Evolutionary conservation across 1,284 basidiomycete species (phyloP).

Genomic region (Irpex lacteus): DNA sequence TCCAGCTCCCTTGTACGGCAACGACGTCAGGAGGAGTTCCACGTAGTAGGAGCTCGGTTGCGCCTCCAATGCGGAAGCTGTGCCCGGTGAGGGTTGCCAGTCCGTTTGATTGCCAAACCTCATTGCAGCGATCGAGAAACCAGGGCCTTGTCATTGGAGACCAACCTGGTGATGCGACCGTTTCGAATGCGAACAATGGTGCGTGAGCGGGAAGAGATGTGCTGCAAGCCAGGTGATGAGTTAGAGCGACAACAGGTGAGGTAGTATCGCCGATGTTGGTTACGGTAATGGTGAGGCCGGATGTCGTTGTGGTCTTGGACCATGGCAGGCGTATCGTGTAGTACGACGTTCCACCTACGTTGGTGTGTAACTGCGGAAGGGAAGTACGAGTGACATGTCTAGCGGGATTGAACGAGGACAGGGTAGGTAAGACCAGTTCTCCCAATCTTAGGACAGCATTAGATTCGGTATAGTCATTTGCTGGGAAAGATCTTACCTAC

Average conservation of each 20-base stretch:
- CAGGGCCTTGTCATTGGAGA: slow-evolving; percentile 14
- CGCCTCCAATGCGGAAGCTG: slow-evolving; percentile 29
- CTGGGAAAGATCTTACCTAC: neutral
- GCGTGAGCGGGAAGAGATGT: neutral
- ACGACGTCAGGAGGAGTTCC: slow-evolving; percentile 35
- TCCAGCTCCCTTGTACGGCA: slow-evolving; percentile 29
- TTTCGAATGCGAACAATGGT: slow-evolving; percentile 5
- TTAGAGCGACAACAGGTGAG: neutral
- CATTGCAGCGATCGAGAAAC: slow-evolving; percentile 24
- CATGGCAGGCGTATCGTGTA: slow-evolving; percentile 8
- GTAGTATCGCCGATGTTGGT: slow-evolving; percentile 5
- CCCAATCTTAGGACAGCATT: neutral
- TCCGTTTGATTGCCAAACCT: slow-evolving; percentile 21
- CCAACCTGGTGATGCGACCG: slow-evolving; percentile 3
- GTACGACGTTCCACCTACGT: neutral
- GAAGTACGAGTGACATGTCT: neutral
- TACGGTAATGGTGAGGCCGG: slow-evolving; percentile 6
- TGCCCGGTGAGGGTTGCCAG: slow-evolving; percentile 27
- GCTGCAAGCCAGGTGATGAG: neutral
- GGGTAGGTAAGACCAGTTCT: neutral
- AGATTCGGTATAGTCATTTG: neutral
- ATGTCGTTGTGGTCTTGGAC: slow-evolving; percentile 11
- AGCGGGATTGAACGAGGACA: neutral
- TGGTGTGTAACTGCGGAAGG: neutral
- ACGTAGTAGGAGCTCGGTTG: slow-evolving; percentile 26